phyloP scores from a whole-genome alignment of 1,284 basidiomycete species.

The Marasmius oreades region DNA sequence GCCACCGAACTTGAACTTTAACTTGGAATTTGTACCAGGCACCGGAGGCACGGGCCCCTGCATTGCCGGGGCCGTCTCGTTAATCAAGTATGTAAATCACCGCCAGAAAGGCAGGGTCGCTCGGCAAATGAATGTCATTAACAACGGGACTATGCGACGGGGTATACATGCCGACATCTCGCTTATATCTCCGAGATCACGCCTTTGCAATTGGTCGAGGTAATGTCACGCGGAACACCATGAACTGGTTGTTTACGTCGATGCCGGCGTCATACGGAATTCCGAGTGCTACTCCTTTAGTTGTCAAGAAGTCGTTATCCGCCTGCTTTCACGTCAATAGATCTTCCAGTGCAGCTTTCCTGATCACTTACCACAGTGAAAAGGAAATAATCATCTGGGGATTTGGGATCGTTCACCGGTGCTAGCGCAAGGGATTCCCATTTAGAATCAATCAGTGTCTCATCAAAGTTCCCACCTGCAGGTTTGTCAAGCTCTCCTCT shows the following conservation, averaged over 20 bases:
- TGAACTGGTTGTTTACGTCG: slow-evolving; percentile 61
- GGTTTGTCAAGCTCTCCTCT: background rate
- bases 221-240: slow-evolving; percentile 65
- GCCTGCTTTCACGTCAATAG: slow-evolving; percentile 26
- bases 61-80: too few species aligned
- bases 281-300: slow-evolving; percentile 52
- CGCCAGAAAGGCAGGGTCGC: too few species aligned
- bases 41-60: too few species aligned
- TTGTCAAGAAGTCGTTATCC: slow-evolving; percentile 68
- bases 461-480: slow-evolving; percentile 31
- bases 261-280: slow-evolving; percentile 50
- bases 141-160: too few species aligned
- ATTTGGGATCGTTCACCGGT: slow-evolving; percentile 43
- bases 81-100: too few species aligned
- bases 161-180: too few species aligned
- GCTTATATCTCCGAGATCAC: too few species aligned
- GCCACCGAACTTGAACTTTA: too few species aligned
- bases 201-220: slow-evolving; percentile 33
- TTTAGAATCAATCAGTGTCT: slow-evolving; percentile 60
- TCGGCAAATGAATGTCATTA: too few species aligned
- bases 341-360: background rate
- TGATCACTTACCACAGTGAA: slow-evolving; percentile 47
- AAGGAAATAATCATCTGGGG: slow-evolving; percentile 66
- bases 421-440: slow-evolving; percentile 68
- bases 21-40: too few species aligned